These are phyloP conservation scores for Trametes versicolor DNA, from an alignment of 1,284 basidiomycete species.

Conservation along the genomic window DNA sequence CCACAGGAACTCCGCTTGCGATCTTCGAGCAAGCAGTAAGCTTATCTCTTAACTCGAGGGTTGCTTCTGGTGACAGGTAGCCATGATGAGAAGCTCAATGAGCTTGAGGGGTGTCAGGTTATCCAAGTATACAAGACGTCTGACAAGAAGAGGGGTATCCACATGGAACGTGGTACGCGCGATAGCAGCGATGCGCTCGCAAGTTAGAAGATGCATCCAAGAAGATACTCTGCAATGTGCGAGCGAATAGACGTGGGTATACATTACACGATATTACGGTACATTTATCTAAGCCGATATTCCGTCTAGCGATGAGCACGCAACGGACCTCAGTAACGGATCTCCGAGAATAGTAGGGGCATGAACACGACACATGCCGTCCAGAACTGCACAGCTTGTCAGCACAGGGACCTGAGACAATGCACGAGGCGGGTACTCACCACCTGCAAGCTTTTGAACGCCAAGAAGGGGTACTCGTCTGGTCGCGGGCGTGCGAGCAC, in stretches of 20 bases:
- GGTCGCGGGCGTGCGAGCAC: conserved; percentile 53
- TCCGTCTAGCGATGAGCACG: conserved; percentile 2
- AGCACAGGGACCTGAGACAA: not conserved
- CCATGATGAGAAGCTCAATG: not conserved
- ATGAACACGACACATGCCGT: conserved; percentile 88
- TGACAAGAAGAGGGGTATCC: too few relatives aligned
- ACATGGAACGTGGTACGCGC: not conserved
- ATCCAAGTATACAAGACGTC: too few relatives aligned
- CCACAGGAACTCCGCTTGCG: not conserved
- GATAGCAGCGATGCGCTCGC: not conserved
- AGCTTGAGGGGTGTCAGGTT: not conserved
- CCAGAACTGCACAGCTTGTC: conserved; percentile 68
- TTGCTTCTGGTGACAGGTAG: not conserved
- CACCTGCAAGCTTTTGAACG: conserved; percentile 61
- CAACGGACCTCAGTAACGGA: conserved; percentile 56
- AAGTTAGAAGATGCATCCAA: not conserved
- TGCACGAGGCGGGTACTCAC: conserved; percentile 54
- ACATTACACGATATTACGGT: conserved; percentile 24
- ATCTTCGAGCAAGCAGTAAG: not conserved
- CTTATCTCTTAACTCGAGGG: not conserved
- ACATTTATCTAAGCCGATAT: conserved; percentile 18
- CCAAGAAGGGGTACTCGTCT: conserved; percentile 68
- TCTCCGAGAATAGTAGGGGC: conserved; percentile 89
- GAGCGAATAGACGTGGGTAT: conserved; percentile 14
- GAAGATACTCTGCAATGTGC: conserved; percentile 1